Evolutionary conservation across 306 rosid genomes (phyloP), one percentile per base, ranked within the genome.

Genomic region (Fragaria ananassa): DNA sequence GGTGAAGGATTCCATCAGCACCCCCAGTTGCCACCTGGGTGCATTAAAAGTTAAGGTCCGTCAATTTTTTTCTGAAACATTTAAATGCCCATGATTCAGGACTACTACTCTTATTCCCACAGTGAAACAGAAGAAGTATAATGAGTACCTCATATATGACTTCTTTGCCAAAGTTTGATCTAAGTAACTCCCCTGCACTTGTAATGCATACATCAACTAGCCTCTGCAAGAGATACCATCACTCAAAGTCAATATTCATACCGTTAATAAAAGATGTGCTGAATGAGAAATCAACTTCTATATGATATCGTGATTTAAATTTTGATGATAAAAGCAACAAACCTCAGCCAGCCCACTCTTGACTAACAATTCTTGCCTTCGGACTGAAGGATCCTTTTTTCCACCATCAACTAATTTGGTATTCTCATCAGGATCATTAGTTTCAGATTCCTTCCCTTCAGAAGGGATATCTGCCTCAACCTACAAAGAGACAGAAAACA

Each of bases 331-430:
- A 79, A 41, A 81, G 63, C 60, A 81, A 87, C 87, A 66, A 70
- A 95, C 99, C 97, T 95, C 96, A 44, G 97, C 97, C 70, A 95
- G 88, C 63, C 99, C 96, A 46, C 99, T 92, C 75, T 92, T 82
- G 85, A 95, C 88, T 91, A 95, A 86, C 71, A 95, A 85, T 78
- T 95, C 99, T 35, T 86, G 93, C 87, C 99, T 92, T 85, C 97
- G 83, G 18, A 90, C 80, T n/a, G 73, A 60, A 68, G 99, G 97
- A 76, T 95, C 97, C 75, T 95, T 95, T 76, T 92, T 90, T n/a
- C 99, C 97, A 76, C 92, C 85, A 77, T 95, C 97, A 68, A 84
- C 89, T 8, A 79, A 74, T 51, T 79, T 78, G 76, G 82, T 62
- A 74, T 75, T 80, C 61, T 86, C 90, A 42, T 21, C 83, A 58